phyloP scores from a whole-genome alignment of 23 red algal species.

The Chondrus crispus region DNA sequence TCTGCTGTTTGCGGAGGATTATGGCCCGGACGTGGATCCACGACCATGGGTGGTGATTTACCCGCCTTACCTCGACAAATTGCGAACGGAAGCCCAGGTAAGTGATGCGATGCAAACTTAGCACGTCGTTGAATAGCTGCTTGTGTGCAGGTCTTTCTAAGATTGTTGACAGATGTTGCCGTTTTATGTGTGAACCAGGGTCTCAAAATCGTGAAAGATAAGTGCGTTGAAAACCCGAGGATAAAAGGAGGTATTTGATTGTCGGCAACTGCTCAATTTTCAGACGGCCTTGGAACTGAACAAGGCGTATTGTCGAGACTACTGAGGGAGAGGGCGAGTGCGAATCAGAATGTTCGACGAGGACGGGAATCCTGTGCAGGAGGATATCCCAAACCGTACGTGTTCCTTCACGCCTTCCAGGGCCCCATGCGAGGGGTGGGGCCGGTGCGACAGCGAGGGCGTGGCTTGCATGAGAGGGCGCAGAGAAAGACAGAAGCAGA shows the following conservation, averaged over 20 bases:
- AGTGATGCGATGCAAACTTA: too few relatives aligned
- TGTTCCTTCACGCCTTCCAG: too few relatives aligned
- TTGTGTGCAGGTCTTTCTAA: too few relatives aligned
- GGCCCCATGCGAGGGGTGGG: too few relatives aligned
- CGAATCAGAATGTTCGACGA: conserved; percentile 50
- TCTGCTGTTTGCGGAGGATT: conserved; percentile 31
- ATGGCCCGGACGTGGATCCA: conserved; percentile 48
- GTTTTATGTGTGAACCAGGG: too few relatives aligned
- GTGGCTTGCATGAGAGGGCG: too few relatives aligned
- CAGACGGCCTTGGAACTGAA: conserved; percentile 42
- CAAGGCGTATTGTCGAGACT: conserved; percentile 57
- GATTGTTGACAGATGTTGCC: too few relatives aligned
- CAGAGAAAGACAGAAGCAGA: too few relatives aligned
- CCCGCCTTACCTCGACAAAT: conserved; percentile 54
- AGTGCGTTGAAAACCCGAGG: conserved; percentile 54
- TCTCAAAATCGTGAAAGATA: conserved; percentile 51
- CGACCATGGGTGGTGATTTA: conserved; percentile 62
- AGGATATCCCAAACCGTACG: conserved; percentile 58
- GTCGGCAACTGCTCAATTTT: conserved; percentile 34
- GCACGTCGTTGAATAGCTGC: too few relatives aligned
- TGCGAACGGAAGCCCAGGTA: conserved; percentile 59
- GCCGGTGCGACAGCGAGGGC: too few relatives aligned
- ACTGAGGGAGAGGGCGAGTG: conserved; percentile 47
- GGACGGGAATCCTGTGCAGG: conserved; percentile 20
- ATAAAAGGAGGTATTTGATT: conserved; percentile 65